Conservation (phyloP, 2,329 filamentous ascomycete species). For the Colletotrichum limetticola region DNA sequence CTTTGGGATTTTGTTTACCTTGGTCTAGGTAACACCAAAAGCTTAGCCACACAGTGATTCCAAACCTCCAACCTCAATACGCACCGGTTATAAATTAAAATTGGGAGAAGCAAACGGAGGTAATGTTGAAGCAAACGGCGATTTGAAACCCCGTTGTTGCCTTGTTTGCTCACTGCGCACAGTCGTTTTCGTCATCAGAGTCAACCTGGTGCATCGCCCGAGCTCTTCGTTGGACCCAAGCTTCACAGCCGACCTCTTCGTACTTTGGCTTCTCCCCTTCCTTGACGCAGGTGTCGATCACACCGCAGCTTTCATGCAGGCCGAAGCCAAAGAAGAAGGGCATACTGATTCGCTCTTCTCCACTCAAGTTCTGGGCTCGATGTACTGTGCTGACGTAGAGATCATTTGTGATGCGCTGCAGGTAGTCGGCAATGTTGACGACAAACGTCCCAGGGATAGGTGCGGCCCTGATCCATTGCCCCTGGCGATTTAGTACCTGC, state of each 20-base stretch:
- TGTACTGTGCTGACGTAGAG: conserved; percentile 61
- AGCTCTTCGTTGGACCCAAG: conserved; percentile 50
- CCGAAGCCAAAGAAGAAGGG: conserved; percentile 59
- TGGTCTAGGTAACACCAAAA: not conserved
- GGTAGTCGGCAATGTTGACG: conserved; percentile 63
- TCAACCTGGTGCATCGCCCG: conserved; percentile 46
- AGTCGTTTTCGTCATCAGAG: conserved; percentile 10
- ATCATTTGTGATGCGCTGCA: conserved; percentile 63
- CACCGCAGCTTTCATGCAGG: conserved; percentile 52
- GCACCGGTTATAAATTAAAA: not conserved
- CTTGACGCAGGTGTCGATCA: conserved; percentile 50
- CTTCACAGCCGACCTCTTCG: conserved; percentile 50
- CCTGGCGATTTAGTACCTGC: conserved; percentile 51
- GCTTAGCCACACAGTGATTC: not conserved
- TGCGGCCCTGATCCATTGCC: conserved; percentile 53
- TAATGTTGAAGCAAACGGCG: not conserved
- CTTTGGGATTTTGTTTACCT: not conserved
- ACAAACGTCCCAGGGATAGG: conserved; percentile 56
- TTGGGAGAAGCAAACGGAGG: not conserved
- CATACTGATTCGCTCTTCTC: conserved; percentile 53
- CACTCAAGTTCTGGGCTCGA: conserved; percentile 54
- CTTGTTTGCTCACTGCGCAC: not conserved
- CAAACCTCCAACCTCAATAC: not conserved
- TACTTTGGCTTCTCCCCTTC: conserved; percentile 48
- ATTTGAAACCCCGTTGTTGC: not conserved